Base-by-base conservation (phyloP, 2,329 filamentous ascomycete genomes). In the Aureobasidium sp. region DNA sequence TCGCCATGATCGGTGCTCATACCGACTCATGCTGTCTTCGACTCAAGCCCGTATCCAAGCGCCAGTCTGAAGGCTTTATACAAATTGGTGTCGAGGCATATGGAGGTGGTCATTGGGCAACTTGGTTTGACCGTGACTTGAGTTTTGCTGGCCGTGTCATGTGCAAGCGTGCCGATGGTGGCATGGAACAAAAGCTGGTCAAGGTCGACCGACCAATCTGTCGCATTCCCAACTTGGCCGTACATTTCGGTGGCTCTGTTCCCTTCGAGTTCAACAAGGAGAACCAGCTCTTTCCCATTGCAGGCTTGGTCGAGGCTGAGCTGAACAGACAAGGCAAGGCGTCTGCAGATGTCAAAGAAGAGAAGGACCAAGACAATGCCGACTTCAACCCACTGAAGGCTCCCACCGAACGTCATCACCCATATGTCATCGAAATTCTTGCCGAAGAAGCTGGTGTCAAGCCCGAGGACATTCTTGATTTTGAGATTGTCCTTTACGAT, bases 21-120 rank as follows among this genome's bases (percentile, higher is more conserved):
- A 97, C 93, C 55, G 93, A 98, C 72, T 96, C 90, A 10, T 90
- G 89, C 5, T 90, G 87, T 62, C 79, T 98, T 45, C 85, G 91
- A 56, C 77, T 98, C 68, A 98, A 98, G 76, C 93, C 93, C 11
- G 85, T 95, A 37, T 95, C 88, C 66, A 95, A 91, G 73, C 93
- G 91, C 73, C 79, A 81, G 64, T 83, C 80, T 53, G 86, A 87
- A 59, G 91, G 91, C 11, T 98, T 93, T 70, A 72, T 96, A 58
- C 93, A 98, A 71, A 84, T 98, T 54, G 93, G 90, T 50, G 91
- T 96, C 48, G 93, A 98, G 76, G 91, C 89, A 1, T 98, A 98
- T 66, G 93, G 93, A 50, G 93, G 93, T 57, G 93, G 93, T 53
- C 84, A 97, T 64, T 97, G 91, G 91, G 90, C 96, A 71, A 95